Base-by-base conservation (phyloP, 768 basidiomycete genomes). In the Kwoniella mangroviensis region DNA sequence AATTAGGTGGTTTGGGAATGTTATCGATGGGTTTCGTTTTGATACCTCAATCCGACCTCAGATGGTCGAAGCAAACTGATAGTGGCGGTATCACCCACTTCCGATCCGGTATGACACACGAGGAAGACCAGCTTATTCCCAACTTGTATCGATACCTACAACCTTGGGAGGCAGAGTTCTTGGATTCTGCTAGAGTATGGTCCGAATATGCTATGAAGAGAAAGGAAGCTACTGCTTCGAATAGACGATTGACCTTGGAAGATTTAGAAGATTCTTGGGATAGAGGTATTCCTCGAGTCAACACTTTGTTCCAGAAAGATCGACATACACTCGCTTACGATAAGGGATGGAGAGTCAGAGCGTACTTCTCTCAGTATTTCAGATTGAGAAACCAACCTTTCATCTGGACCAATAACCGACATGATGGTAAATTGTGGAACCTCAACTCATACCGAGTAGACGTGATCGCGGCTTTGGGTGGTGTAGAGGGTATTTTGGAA, bases 211-310 rank as follows among this genome's bases (percentile, higher is more conserved):
- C 96, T 0, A 92, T 98, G 94, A 99, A 98, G 87, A 86, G 97
- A 76, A 98, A 98, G 83, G 97, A 99, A 81, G 97, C 97, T n/a
- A 97, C 94, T 73, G 96, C 97, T 0, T 94, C 97, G 82, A 98
- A 98, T 84, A 91, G 96, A 66, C 90, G 97, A 17, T 87, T 99
- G 65, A 99, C 97, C 1, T 86, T 99, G 21, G 97, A 99, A 82
- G 97, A 98, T 86, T 87, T 98, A 28, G 97, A 98, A 82, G 95
- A 99, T 80, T 93, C 91, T 77, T 98, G 96, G 96, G 96, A 98
- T 84, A 91, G 95, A 74, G 94, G 95, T 85, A 97, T 98, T 81
- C 77, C 76, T 4, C 64, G 97, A 76, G 98, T 99, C 86, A 98
- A 98, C 84, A 98, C 96, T 0, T 85, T 99, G 56, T 99, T 98